Conservation (phyloP, 1,284 basidiomycete genomes). For the Ceratobasidium sp. region DNA sequence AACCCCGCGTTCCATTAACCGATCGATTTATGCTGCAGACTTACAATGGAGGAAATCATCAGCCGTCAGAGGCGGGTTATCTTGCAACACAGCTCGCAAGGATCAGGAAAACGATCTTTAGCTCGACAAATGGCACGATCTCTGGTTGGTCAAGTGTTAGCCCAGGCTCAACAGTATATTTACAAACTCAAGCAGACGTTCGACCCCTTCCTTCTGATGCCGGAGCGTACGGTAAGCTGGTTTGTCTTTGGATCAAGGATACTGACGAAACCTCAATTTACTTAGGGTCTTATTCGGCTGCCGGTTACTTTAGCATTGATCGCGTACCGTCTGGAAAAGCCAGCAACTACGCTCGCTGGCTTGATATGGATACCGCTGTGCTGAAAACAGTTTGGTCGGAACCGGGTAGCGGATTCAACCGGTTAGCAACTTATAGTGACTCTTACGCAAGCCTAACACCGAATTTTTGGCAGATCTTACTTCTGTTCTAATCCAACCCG, state of each 20-base stretch:
- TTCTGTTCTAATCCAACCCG: slow-evolving; percentile 53
- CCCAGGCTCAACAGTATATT: too few relatives aligned
- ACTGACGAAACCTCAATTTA: not conserved
- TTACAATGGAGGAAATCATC: slow-evolving; percentile 80
- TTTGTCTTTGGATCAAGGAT: slow-evolving; percentile 10
- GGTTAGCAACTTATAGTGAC: slow-evolving; percentile 50
- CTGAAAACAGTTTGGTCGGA: slow-evolving; percentile 73
- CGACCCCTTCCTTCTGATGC: slow-evolving; percentile 66
- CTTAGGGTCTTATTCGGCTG: slow-evolving; percentile 76
- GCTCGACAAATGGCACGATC: slow-evolving; percentile 71
- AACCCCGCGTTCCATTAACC: slow-evolving; percentile 14
- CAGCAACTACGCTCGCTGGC: slow-evolving; percentile 72
- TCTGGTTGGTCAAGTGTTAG: slow-evolving; percentile 61
- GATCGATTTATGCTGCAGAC: slow-evolving; percentile 59
- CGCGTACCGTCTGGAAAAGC: slow-evolving; percentile 55
- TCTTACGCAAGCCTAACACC: too few relatives aligned
- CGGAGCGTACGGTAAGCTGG: slow-evolving; percentile 73
- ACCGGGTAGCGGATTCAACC: slow-evolving; percentile 42
- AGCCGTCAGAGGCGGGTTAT: slow-evolving; percentile 62
- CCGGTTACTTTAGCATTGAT: slow-evolving; percentile 72
- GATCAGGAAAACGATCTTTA: slow-evolving; percentile 72
- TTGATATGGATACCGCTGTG: slow-evolving; percentile 75
- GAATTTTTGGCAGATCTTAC: too few relatives aligned
- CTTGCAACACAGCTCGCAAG: slow-evolving; percentile 67
- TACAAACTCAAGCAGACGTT: slow-evolving; percentile 69